Conservation (phyloP, 2,329 filamentous ascomycete genomes). For the Fusarium xyrophilum region DNA sequence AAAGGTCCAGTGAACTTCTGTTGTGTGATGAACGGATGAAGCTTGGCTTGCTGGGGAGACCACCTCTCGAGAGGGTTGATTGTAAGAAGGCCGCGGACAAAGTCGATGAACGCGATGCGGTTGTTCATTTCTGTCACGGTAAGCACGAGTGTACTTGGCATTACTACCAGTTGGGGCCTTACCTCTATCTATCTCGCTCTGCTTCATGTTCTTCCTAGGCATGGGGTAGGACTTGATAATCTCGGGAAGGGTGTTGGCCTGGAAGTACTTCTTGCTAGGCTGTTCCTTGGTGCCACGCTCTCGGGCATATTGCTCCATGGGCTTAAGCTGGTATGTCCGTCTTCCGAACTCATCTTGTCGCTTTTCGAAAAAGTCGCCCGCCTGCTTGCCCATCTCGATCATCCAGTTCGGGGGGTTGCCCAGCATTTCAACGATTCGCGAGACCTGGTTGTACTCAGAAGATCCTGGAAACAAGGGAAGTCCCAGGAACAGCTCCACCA, state of each 20-base stretch:
- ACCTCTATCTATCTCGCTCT: constrained; percentile 95
- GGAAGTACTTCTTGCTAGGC: constrained; percentile 99
- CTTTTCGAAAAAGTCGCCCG: constrained; percentile 97
- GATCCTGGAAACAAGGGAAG: constrained; percentile 94
- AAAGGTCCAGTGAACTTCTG: constrained; percentile 97
- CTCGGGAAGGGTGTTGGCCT: constrained; percentile 89
- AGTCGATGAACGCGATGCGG: constrained; percentile 95
- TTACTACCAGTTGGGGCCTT: constrained; percentile 27
- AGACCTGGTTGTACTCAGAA: constrained; percentile 98
- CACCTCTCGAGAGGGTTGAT: constrained; percentile 96
- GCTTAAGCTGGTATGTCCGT: constrained; percentile 89
- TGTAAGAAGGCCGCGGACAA: constrained; percentile 88
- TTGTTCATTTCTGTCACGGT: constrained; percentile 89
- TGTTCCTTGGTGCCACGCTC: constrained; percentile 98
- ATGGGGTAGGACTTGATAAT: constrained; percentile 98
- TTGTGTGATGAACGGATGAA: constrained; percentile 98
- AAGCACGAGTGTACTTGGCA: constrained; percentile 7
- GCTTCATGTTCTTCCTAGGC: constrained; percentile 99
- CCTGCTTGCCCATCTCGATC: constrained; percentile 98
- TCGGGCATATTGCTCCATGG: constrained; percentile 96
- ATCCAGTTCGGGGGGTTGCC: constrained; percentile 98
- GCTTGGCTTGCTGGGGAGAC: constrained; percentile 96
- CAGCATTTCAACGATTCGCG: constrained; percentile 96
- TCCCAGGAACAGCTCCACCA: constrained; percentile 95
- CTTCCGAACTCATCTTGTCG: constrained; percentile 88